phyloP scores from a whole-genome alignment of 1,139 yeast genomes.

The Diutina rugosa region DNA sequence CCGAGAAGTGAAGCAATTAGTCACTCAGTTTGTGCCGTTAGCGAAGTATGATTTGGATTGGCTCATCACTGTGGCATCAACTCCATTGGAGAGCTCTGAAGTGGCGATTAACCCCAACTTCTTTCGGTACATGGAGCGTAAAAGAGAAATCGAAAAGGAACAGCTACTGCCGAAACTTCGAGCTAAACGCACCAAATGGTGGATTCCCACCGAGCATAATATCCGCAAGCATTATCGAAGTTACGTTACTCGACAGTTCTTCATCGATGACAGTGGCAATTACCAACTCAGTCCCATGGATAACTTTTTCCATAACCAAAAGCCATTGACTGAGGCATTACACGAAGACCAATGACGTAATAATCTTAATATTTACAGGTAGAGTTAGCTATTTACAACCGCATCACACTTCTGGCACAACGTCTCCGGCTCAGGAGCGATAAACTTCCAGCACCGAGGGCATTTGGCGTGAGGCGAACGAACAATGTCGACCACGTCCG shows the following conservation, averaged over 20 bases:
- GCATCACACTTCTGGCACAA: slow-evolving; percentile 54
- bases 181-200: slow-evolving; percentile 10
- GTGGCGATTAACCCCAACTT: slow-evolving; percentile 15
- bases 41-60: slow-evolving; percentile 8
- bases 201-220: slow-evolving; percentile 21
- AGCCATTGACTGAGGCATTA: neutral
- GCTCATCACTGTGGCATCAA: slow-evolving; percentile 9
- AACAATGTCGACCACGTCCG: slow-evolving; percentile 20
- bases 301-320: slow-evolving; percentile 12
- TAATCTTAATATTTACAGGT: slow-evolving; percentile 9
- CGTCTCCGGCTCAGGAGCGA: slow-evolving; percentile 33
- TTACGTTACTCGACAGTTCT: slow-evolving; percentile 22
- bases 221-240: slow-evolving; percentile 16
- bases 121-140: slow-evolving; percentile 16
- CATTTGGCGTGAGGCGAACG: slow-evolving; percentile 49
- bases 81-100: slow-evolving; percentile 2
- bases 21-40: slow-evolving; percentile 14
- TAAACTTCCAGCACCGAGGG: slow-evolving; percentile 89
- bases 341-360: neutral
- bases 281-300: slow-evolving; percentile 14
- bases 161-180: slow-evolving; percentile 5
- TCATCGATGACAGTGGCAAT: slow-evolving; percentile 9
- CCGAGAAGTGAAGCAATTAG: slow-evolving; percentile 11
- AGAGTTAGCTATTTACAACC: slow-evolving; percentile 12
- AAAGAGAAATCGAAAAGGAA: slow-evolving; percentile 8